Evolutionary conservation across 1,284 basidiomycete species (phyloP).

Genomic region (Amylostereum areolatum): DNA sequence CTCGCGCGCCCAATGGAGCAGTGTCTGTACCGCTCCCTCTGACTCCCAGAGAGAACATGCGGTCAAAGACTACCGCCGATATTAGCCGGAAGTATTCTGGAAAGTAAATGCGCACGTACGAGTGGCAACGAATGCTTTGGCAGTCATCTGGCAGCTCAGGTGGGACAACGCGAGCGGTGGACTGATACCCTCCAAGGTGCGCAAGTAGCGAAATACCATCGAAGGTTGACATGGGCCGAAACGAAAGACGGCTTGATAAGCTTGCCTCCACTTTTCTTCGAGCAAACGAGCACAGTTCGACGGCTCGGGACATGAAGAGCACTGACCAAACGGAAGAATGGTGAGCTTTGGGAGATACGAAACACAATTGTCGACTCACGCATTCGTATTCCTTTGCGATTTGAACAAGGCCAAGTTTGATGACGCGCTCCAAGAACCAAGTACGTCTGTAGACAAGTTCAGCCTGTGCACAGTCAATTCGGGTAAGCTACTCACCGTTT

Average conservation of each 20-base stretch:
- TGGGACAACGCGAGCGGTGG: constrained; percentile 77
- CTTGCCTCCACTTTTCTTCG: constrained; percentile 90
- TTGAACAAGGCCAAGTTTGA: constrained; percentile 85
- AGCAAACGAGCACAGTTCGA: constrained; percentile 76
- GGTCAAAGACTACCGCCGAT: constrained; percentile 66
- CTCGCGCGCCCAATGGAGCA: constrained; percentile 54
- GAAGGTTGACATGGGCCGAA: constrained; percentile 86
- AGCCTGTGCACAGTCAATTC: background rate
- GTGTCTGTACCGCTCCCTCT: constrained; percentile 64
- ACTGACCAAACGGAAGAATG: constrained; percentile 41
- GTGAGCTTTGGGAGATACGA: background rate
- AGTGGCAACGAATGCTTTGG: constrained; percentile 80
- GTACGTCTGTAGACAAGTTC: constrained; percentile 52
- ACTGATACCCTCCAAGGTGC: constrained; percentile 76
- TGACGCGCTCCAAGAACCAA: constrained; percentile 90
- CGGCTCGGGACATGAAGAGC: constrained; percentile 79
- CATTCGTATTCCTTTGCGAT: constrained; percentile 89
- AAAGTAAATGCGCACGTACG: constrained; percentile 41
- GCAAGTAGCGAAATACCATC: constrained; percentile 84
- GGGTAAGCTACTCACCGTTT: constrained; percentile 50
- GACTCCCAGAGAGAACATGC: constrained; percentile 84
- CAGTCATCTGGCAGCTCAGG: constrained; percentile 80
- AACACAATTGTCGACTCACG: constrained; percentile 36
- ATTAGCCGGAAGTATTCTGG: background rate
- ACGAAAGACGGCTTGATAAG: constrained; percentile 81